Conservation (phyloP, 768 basidiomycete species). For the Agaricus blazei region DNA sequence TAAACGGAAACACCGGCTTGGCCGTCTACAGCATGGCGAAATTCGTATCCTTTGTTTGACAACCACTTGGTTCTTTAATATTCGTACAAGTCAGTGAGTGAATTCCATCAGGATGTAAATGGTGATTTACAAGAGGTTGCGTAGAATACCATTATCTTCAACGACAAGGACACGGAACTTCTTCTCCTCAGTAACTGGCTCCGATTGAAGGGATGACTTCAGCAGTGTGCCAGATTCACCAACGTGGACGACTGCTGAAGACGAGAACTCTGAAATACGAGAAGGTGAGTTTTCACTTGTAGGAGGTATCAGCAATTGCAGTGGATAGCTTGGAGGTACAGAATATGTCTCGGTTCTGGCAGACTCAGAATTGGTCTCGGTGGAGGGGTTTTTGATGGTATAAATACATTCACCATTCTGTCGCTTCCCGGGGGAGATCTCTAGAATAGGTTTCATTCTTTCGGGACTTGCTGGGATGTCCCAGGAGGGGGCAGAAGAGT, state of each 20-base stretch:
- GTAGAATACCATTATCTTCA: conserved; percentile 86
- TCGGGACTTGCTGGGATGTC: neutral
- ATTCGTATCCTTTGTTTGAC: conserved; percentile 67
- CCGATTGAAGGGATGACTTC: conserved; percentile 54
- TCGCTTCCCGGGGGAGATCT: neutral
- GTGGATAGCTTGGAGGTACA: neutral
- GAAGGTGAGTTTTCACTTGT: conserved; percentile 12
- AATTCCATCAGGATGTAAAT: neutral
- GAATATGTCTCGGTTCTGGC: neutral
- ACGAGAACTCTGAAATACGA: conserved; percentile 4
- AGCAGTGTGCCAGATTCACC: conserved; percentile 64
- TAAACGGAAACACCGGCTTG: conserved; percentile 79
- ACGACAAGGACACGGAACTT: conserved; percentile 72
- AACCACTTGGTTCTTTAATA: conserved; percentile 58
- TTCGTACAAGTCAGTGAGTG: neutral
- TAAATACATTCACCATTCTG: neutral
- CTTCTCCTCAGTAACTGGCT: conserved; percentile 30
- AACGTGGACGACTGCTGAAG: conserved; percentile 43
- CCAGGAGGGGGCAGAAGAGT: too few species aligned
- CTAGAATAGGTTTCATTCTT: neutral
- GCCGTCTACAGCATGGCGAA: conserved; percentile 78
- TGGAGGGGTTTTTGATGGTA: neutral
- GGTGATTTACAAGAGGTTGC: conserved; percentile 67
- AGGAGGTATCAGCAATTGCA: neutral
- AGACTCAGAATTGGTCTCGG: neutral